Conservation (phyloP, 805 yeast species). For the Peterozyma toletana region DNA sequence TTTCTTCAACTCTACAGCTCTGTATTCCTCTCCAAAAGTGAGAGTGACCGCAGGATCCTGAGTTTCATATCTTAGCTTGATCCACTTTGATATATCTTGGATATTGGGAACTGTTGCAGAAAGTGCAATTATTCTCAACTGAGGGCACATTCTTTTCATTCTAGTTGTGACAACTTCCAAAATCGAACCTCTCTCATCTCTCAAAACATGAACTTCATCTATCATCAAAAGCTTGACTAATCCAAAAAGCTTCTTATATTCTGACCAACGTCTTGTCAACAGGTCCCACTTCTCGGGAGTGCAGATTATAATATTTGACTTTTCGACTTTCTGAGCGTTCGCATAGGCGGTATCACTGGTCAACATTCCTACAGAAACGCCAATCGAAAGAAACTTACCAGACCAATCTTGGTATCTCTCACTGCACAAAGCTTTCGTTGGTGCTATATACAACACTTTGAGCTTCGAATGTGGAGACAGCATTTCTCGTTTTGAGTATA, state of each 20-base stretch:
- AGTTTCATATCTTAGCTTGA: slow-evolving; percentile 16
- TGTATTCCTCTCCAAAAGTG: slow-evolving; percentile 37
- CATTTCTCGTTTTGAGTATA: slow-evolving; percentile 18
- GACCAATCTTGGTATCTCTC: slow-evolving; percentile 44
- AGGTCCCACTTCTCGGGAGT: slow-evolving; percentile 63
- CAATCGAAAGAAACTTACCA: slow-evolving; percentile 27
- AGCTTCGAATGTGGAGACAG: slow-evolving; percentile 13
- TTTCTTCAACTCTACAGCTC: slow-evolving; percentile 35
- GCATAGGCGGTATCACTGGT: slow-evolving; percentile 46
- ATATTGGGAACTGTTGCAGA: slow-evolving; percentile 52
- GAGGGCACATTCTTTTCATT: slow-evolving; percentile 30
- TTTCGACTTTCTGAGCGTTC: slow-evolving; percentile 37
- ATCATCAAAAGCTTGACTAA: slow-evolving; percentile 35
- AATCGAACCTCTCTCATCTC: slow-evolving; percentile 40
- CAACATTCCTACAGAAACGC: slow-evolving; percentile 38
- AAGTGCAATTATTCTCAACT: slow-evolving; percentile 35
- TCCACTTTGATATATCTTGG: slow-evolving; percentile 38
- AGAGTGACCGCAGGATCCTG: slow-evolving; percentile 25
- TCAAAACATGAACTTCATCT: slow-evolving; percentile 41
- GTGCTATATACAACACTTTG: slow-evolving; percentile 46
- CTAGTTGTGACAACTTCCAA: slow-evolving; percentile 41
- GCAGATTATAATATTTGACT: slow-evolving; percentile 45
- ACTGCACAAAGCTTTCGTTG: slow-evolving; percentile 49
- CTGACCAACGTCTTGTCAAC: slow-evolving; percentile 44
- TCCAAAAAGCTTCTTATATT: slow-evolving; percentile 29